These are phyloP conservation scores for Adansonia madagascariensis DNA, from an alignment of 441 rosid species.

Conservation along the genomic window DNA sequence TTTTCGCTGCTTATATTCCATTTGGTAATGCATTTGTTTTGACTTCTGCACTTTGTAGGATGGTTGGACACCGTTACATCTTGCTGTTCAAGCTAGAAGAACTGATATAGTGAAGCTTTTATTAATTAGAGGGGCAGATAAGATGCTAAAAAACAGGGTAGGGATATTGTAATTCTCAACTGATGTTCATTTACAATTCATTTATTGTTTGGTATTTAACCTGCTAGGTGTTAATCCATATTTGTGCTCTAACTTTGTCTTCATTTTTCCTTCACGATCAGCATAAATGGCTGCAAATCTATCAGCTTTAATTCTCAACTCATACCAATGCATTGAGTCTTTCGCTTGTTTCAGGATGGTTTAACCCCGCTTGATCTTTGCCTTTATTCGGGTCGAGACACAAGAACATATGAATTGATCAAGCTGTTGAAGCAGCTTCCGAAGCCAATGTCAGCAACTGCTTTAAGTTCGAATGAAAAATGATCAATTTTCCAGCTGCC, in stretches of 20 bases:
- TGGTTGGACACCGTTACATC: constrained; percentile 96
- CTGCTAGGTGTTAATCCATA: too few species aligned
- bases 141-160: constrained; percentile 66
- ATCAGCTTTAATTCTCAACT: not conserved
- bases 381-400: constrained; percentile 61
- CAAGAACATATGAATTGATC: constrained; percentile 70
- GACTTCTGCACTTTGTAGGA: constrained; percentile 49
- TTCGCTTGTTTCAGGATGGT: constrained; percentile 60
- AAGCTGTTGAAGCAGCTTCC: constrained; percentile 73
- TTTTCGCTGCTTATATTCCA: not conserved
- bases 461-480: not conserved
- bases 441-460: constrained; percentile 17
- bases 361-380: constrained; percentile 82
- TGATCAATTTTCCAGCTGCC: not conserved
- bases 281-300: not conserved
- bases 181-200: not conserved
- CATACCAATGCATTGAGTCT: not conserved
- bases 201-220: not conserved
- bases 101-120: constrained; percentile 79
- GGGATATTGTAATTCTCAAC: constrained; percentile 2
- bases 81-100: constrained; percentile 85
- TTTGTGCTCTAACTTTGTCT: too few species aligned
- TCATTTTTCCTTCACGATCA: not conserved
- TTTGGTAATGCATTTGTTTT: constrained; percentile 12
- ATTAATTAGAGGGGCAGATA: constrained; percentile 79